A percentile compares a stretch with the other conserved stretches of the same genome.
These are phyloP conservation scores for Pythium myriotylum DNA, from an alignment of 352 stramenopile species.

Conservation along the genomic window DNA sequence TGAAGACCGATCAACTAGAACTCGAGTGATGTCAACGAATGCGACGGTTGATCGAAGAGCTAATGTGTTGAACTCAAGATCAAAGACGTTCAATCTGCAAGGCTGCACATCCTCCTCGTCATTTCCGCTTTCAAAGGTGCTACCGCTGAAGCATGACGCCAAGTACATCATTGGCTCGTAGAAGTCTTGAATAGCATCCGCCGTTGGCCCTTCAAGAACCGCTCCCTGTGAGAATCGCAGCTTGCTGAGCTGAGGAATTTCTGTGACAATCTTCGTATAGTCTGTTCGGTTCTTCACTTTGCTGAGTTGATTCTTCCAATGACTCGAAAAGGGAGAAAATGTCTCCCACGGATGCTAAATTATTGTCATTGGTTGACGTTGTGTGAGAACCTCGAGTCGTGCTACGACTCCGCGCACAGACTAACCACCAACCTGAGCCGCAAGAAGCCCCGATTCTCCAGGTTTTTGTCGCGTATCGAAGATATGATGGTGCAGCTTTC, in stretches of 20 bases:
- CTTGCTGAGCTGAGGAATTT: slow-evolving; percentile 53
- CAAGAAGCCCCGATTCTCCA: slow-evolving; percentile 35
- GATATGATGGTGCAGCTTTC: slow-evolving; percentile 57
- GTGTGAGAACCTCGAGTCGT: too few relatives aligned
- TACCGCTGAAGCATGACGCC: slow-evolving; percentile 29
- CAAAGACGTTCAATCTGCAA: slow-evolving; percentile 52
- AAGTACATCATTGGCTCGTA: slow-evolving; percentile 87
- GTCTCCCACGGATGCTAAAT: slow-evolving; percentile 86
- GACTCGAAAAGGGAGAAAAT: slow-evolving; percentile 70
- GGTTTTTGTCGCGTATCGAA: slow-evolving; percentile 35
- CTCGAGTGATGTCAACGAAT: slow-evolving; percentile 64
- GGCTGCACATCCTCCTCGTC: not conserved
- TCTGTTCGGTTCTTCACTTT: slow-evolving; percentile 48
- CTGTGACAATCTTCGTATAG: slow-evolving; percentile 44
- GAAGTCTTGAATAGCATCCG: slow-evolving; percentile 46
- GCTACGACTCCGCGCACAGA: not conserved
- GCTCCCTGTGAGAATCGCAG: slow-evolving; percentile 53
- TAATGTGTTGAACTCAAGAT: slow-evolving; percentile 84
- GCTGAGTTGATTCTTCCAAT: slow-evolving; percentile 59
- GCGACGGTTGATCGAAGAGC: slow-evolving; percentile 63
- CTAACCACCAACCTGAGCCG: slow-evolving; percentile 34
- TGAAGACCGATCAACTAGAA: slow-evolving; percentile 65
- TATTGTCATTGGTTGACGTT: too few relatives aligned
- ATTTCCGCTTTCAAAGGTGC: not conserved
- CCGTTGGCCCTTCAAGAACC: slow-evolving; percentile 35